Conservation (phyloP, 2,329 filamentous ascomycete genomes). For the Exutisphaerella laricina region DNA sequence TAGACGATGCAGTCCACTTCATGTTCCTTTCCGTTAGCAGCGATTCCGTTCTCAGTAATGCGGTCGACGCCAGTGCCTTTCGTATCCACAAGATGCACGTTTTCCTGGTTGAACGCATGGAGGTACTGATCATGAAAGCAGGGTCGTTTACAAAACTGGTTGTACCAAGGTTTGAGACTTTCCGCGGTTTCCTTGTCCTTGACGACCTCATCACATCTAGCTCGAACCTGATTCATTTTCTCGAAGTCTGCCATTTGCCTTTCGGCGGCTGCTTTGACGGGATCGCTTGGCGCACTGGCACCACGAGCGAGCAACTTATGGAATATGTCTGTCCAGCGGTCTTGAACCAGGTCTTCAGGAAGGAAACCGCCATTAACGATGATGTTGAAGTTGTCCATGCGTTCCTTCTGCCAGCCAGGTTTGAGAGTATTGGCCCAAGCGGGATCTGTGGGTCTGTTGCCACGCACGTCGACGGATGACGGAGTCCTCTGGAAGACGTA, state of each 20-base stretch:
- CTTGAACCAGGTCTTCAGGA: slow-evolving; percentile 26
- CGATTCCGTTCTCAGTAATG: slow-evolving; percentile 44
- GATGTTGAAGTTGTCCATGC: slow-evolving; percentile 41
- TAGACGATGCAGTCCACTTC: slow-evolving; percentile 45
- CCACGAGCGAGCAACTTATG: slow-evolving; percentile 19
- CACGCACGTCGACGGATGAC: slow-evolving; percentile 30
- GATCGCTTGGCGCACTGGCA: slow-evolving; percentile 8
- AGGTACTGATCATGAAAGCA: slow-evolving; percentile 57
- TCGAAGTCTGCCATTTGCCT: slow-evolving; percentile 22
- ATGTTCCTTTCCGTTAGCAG: slow-evolving; percentile 46
- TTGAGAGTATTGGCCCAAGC: slow-evolving; percentile 29
- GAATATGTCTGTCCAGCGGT: slow-evolving; percentile 23
- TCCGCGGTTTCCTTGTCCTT: slow-evolving; percentile 48
- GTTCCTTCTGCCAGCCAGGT: slow-evolving; percentile 47
- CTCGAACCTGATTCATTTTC: slow-evolving; percentile 40
- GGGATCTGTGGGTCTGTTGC: slow-evolving; percentile 40
- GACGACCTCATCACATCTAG: slow-evolving; percentile 46
- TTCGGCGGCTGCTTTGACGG: slow-evolving; percentile 16
- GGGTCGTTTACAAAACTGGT: slow-evolving; percentile 57
- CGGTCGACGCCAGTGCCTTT: slow-evolving; percentile 47
- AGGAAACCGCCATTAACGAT: slow-evolving; percentile 19
- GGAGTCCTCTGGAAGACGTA: slow-evolving; percentile 42
- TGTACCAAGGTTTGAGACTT: slow-evolving; percentile 55
- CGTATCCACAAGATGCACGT: slow-evolving; percentile 57
- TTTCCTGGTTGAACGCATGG: slow-evolving; percentile 51